These are phyloP conservation scores for button mushroom (Agaricus bisporus) DNA, from an alignment of 768 basidiomycete species.

Conservation along the genomic window DNA sequence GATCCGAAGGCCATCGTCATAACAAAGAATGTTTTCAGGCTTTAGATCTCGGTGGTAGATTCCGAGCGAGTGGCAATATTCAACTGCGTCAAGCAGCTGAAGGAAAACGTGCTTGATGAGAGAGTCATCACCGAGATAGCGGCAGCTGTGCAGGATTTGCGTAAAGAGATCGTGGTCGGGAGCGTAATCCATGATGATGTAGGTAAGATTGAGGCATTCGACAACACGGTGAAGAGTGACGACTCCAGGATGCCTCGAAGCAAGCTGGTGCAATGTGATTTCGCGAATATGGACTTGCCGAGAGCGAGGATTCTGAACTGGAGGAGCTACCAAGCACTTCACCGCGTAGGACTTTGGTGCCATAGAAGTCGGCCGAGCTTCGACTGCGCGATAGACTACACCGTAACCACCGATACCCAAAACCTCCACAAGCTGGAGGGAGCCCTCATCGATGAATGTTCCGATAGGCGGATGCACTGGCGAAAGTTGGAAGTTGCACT, in stretches of 20 bases:
- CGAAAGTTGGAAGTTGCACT: slow-evolving; percentile 33
- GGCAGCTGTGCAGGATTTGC: slow-evolving; percentile 80
- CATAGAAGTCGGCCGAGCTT: slow-evolving; percentile 41
- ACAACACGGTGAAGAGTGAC: slow-evolving; percentile 91
- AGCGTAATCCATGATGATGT: slow-evolving; percentile 93
- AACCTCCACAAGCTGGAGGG: slow-evolving; percentile 83
- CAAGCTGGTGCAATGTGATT: slow-evolving; percentile 80
- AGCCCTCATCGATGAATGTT: slow-evolving; percentile 80
- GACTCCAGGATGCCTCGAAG: slow-evolving; percentile 75
- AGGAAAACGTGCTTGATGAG: slow-evolving; percentile 92
- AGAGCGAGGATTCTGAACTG: slow-evolving; percentile 47
- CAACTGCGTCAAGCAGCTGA: slow-evolving; percentile 92
- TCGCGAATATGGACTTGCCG: slow-evolving; percentile 87
- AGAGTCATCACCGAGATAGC: slow-evolving; percentile 83
- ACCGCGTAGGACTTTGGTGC: slow-evolving; percentile 71
- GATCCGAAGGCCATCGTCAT: slow-evolving; percentile 72
- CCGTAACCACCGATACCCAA: slow-evolving; percentile 96
- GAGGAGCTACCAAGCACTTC: slow-evolving; percentile 77
- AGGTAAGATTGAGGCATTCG: slow-evolving; percentile 79
- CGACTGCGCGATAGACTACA: slow-evolving; percentile 88
- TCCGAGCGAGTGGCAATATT: slow-evolving; percentile 88
- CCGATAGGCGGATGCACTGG: slow-evolving; percentile 59
- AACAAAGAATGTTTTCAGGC: slow-evolving; percentile 93
- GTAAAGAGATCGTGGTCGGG: slow-evolving; percentile 92
- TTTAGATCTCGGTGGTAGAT: slow-evolving; percentile 98